Percentiles rank a stretch among this genome's conserved stretches.
Conservation (phyloP, 108 stramenopile genomes). For the Nitzschia inconspicua region DNA sequence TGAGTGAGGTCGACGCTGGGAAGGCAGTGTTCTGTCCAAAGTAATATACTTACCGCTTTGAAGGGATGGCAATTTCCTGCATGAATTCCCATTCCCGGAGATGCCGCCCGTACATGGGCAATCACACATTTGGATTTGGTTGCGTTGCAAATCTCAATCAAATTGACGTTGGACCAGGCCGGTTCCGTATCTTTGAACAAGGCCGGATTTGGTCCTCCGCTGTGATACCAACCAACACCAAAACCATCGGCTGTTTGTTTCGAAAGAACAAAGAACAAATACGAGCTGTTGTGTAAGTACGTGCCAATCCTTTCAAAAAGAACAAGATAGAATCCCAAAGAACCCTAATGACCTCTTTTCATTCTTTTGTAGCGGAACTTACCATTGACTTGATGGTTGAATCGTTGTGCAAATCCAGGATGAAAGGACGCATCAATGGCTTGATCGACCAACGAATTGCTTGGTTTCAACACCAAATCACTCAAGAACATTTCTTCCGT, state of each 20-base stretch:
- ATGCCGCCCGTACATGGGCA: conserved; percentile 24
- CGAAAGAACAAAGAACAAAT: too few relatives aligned
- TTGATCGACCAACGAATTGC: conserved; percentile 19
- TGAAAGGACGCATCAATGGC: conserved; percentile 21
- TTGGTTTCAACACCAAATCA: conserved; percentile 16
- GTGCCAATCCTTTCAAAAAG: too few relatives aligned
- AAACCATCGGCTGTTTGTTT: conserved; percentile 26
- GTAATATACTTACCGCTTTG: too few relatives aligned
- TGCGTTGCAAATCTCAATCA: conserved; percentile 16
- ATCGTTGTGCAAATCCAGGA: conserved; percentile 6
- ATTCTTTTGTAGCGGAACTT: too few relatives aligned
- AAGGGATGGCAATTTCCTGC: conserved; percentile 18
- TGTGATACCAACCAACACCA: conserved; percentile 26
- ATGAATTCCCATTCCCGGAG: conserved; percentile 4
- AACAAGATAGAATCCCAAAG: too few relatives aligned
- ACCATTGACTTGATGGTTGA: conserved; percentile 18
- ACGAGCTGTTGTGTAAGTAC: too few relatives aligned
- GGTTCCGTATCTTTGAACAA: conserved; percentile 22
- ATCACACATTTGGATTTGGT: conserved; percentile 9
- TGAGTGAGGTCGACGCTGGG: too few relatives aligned
- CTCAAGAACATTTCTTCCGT: conserved; percentile 1
- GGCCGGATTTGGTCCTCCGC: conserved; percentile 4
- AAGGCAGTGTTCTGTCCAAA: too few relatives aligned
- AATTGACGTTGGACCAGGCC: conserved; percentile 22
- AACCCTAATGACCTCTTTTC: too few relatives aligned